A percentile compares a stretch with the other conserved stretches of the same genome.
phyloP scores from a whole-genome alignment of 768 basidiomycete species.

The Phlebiopsis gigantea region DNA sequence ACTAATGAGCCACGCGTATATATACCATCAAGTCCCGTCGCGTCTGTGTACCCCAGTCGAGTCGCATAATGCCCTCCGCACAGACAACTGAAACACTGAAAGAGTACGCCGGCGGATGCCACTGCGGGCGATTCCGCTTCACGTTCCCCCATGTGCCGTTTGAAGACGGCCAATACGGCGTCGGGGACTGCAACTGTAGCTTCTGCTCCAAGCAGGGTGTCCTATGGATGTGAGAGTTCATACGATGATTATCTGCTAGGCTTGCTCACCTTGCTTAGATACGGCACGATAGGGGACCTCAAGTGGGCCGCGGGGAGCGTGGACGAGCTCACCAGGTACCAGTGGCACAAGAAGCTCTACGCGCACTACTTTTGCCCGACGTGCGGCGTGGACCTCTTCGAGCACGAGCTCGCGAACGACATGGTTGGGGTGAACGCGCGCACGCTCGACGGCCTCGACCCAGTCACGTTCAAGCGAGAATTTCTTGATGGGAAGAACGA shows the following conservation, averaged over 20 bases:
- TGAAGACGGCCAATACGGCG: neutral
- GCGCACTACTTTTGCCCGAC: neutral
- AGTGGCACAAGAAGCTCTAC: neutral
- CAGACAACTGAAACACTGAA: neutral
- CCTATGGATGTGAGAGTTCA: neutral
- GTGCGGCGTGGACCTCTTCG: neutral
- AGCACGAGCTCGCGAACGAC: neutral
- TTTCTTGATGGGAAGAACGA: neutral
- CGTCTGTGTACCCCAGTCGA: too few species aligned
- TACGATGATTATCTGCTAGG: neutral
- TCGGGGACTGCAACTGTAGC: neutral
- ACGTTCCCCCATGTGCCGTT: neutral
- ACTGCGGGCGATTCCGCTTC: neutral
- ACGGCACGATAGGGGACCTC: neutral
- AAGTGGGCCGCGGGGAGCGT: neutral
- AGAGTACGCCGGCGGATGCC: slow-evolving; percentile 1
- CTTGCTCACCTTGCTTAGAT: neutral
- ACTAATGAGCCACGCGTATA: neutral
- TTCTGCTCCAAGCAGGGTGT: neutral
- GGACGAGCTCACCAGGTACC: neutral
- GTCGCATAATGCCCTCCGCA: neutral
- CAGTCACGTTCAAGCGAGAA: neutral
- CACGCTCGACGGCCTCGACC: neutral
- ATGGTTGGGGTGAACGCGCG: neutral
- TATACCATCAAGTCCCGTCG: too few species aligned